Percentiles rank a stretch among this genome's conserved stretches.
These are phyloP conservation scores for Limnanthes douglasii DNA, from an alignment of 345 rosid genomes.

Conservation along the genomic window DNA sequence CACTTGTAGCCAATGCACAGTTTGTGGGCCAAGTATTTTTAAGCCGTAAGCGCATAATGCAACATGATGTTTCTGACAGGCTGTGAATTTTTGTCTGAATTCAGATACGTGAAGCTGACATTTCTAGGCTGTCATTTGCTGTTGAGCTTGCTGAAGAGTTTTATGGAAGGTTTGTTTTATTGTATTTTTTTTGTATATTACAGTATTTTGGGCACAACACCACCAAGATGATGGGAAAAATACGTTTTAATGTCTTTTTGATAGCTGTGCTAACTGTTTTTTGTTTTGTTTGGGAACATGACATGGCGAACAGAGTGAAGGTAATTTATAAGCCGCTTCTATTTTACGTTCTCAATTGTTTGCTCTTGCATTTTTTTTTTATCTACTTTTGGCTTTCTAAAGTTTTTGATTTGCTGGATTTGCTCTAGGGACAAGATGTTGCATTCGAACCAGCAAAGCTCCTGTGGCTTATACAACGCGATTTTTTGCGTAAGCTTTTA, in stretches of 20 bases:
- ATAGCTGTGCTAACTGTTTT: slow-evolving; percentile 25
- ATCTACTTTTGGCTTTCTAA: too few relatives aligned
- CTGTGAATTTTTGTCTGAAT: slow-evolving; percentile 8
- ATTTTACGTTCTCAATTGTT: slow-evolving; percentile 9
- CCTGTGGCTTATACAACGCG: slow-evolving; percentile 99
- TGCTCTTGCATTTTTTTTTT: slow-evolving; percentile 2
- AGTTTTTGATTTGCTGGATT: slow-evolving; percentile 13
- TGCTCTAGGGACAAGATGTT: slow-evolving; percentile 81
- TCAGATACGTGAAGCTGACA: slow-evolving; percentile 97
- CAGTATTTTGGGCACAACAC: slow-evolving; percentile 1
- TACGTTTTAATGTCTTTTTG: slow-evolving; percentile 1
- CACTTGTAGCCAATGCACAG: slow-evolving; percentile 1
- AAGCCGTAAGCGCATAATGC: too few relatives aligned
- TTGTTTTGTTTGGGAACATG: slow-evolving; percentile 17
- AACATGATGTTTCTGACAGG: too few relatives aligned
- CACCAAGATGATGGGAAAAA: background rate
- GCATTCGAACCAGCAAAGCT: slow-evolving; percentile 96
- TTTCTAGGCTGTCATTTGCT: slow-evolving; percentile 96
- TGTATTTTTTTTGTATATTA: slow-evolving; percentile 2
- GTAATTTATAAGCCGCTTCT: slow-evolving; percentile 26
- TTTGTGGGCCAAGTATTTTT: background rate
- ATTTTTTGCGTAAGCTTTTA: slow-evolving; percentile 77
- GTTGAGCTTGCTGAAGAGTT: slow-evolving; percentile 99
- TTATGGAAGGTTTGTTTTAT: slow-evolving; percentile 70
- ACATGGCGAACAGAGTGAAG: slow-evolving; percentile 66